Evolutionary conservation across 148 eudicot species (phyloP).

Genomic region (Camellia lanceoleosa): DNA sequence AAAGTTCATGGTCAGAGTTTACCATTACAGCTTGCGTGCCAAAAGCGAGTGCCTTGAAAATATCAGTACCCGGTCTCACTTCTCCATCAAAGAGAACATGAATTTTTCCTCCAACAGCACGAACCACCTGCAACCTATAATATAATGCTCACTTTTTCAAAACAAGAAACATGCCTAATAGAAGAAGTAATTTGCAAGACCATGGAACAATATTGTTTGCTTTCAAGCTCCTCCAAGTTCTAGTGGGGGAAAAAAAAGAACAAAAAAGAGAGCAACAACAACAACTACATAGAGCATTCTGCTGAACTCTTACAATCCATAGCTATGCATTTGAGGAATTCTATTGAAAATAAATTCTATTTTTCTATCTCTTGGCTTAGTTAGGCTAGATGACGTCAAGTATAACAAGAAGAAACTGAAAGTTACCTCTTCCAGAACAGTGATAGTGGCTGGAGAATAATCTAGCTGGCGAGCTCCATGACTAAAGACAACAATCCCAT

Average conservation of each 20-base stretch:
- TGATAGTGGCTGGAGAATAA: slow-evolving; percentile 70
- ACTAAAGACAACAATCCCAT: slow-evolving; percentile 74
- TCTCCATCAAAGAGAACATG: slow-evolving; percentile 85
- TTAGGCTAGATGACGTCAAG: not conserved
- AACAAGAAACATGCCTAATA: not conserved
- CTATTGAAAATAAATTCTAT: not conserved
- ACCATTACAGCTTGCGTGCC: slow-evolving; percentile 83
- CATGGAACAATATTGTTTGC: not conserved
- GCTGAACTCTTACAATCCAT: no score
- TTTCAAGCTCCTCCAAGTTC: no score
- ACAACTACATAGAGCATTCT: no score
- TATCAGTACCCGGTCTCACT: slow-evolving; percentile 73
- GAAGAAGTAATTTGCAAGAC: not conserved
- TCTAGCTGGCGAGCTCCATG: slow-evolving; percentile 94
- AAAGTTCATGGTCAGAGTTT: slow-evolving; percentile 14
- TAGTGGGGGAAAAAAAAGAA: no score
- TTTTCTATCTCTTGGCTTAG: not conserved
- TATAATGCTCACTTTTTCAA: no score
- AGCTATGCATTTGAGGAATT: no score
- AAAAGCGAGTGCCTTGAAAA: slow-evolving; percentile 86
- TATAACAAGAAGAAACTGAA: not conserved
- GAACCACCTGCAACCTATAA: slow-evolving; percentile 17
- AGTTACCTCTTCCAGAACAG: slow-evolving; percentile 71
- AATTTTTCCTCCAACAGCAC: slow-evolving; percentile 65
- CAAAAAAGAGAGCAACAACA: no score